Percentiles rank a stretch among this genome's conserved stretches.
These are phyloP conservation scores for Malus hybrid DNA, from an alignment of 331 rosid genomes.

Conservation along the genomic window DNA sequence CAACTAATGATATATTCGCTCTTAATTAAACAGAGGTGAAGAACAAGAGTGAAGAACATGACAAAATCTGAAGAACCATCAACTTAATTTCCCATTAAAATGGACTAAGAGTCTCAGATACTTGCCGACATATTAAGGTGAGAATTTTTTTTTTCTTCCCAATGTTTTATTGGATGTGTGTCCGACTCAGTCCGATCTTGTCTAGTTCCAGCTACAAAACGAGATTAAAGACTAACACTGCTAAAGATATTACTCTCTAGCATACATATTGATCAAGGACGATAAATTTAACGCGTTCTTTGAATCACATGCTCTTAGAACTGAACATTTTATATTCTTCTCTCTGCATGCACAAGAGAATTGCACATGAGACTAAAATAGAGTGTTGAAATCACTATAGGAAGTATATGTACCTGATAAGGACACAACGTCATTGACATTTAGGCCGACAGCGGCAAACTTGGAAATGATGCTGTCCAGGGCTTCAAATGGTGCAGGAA, in stretches of 20 bases:
- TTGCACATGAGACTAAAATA: background rate
- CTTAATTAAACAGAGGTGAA: background rate
- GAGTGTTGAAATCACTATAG: background rate
- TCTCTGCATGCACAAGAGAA: background rate
- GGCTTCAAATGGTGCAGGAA: constrained; percentile 61
- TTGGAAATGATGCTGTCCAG: constrained; percentile 30
- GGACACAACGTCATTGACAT: constrained; percentile 51
- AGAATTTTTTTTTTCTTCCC: background rate
- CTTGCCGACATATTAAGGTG: too few relatives aligned
- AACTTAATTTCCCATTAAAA: background rate
- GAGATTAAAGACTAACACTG: background rate
- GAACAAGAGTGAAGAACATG: background rate
- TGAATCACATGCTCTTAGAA: background rate
- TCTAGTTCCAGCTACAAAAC: background rate
- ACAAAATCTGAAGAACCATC: background rate
- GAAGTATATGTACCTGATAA: constrained; percentile 48
- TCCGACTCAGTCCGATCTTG: background rate
- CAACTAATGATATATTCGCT: background rate
- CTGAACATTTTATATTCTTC: too few relatives aligned
- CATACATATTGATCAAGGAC: background rate
- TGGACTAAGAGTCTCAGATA: background rate
- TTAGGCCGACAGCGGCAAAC: constrained; percentile 49
- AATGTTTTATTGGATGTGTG: background rate
- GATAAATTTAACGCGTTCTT: background rate
- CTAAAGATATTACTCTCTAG: background rate